Conservation (phyloP, 768 basidiomycete genomes). For the Hydnomerulius pinastri region DNA sequence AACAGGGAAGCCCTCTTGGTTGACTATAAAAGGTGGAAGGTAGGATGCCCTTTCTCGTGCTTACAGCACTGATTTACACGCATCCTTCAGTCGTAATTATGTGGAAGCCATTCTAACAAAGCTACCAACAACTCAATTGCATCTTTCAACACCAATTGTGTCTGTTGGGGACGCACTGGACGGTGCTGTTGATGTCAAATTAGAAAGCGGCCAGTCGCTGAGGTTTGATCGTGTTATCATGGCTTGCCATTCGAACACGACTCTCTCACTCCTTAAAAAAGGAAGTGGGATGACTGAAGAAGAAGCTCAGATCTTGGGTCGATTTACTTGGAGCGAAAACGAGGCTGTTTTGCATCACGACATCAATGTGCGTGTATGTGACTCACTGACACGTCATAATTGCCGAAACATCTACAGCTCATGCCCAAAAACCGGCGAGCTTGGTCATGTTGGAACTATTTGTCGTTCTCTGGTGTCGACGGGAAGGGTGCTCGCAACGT, state of each 20-base stretch:
- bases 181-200: slow-evolving; percentile 44
- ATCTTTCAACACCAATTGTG: slow-evolving; percentile 58
- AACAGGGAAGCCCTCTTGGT: slow-evolving; percentile 68
- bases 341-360: slow-evolving; percentile 70
- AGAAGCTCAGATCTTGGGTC: slow-evolving; percentile 57
- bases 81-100: slow-evolving; percentile 53
- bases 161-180: slow-evolving; percentile 39
- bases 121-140: slow-evolving; percentile 53
- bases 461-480: slow-evolving; percentile 50
- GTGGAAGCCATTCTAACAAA: slow-evolving; percentile 61
- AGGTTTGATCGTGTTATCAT: slow-evolving; percentile 72
- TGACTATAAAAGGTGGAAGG: slow-evolving; percentile 75
- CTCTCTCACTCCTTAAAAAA: slow-evolving; percentile 37
- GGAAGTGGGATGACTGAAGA: slow-evolving; percentile 51
- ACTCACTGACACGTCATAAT: not conserved
- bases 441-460: slow-evolving; percentile 82
- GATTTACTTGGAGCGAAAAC: slow-evolving; percentile 69
- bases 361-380: slow-evolving; percentile 43
- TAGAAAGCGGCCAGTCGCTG: slow-evolving; percentile 44
- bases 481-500: slow-evolving; percentile 38
- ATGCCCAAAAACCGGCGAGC: slow-evolving; percentile 64
- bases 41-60: slow-evolving; percentile 27
- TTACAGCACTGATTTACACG: not conserved
- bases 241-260: slow-evolving; percentile 71
- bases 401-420: slow-evolving; percentile 39